Percentiles rank a stretch among this genome's conserved stretches.
Conservation (phyloP, 108 stramenopile genomes). For the Nitzschia inconspicua region DNA sequence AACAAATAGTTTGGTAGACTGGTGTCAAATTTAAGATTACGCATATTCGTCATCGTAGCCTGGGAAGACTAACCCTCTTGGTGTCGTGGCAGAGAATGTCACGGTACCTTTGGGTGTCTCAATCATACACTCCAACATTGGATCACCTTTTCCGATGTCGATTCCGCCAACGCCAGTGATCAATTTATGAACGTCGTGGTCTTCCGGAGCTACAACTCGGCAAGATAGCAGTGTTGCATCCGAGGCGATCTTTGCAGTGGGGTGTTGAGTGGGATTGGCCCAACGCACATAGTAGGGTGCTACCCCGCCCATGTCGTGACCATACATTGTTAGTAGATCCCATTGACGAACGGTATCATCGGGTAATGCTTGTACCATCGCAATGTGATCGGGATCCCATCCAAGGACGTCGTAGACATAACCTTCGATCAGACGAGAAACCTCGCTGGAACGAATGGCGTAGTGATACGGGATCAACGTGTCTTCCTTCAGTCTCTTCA, state of each 20-base stretch:
- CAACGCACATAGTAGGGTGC: slow-evolving; percentile 19
- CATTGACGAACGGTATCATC: slow-evolving; percentile 17
- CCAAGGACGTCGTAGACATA: slow-evolving; percentile 26
- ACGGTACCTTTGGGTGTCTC: slow-evolving; percentile 12
- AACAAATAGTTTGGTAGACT: no score
- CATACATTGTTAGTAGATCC: slow-evolving; percentile 27
- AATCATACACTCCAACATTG: slow-evolving; percentile 5
- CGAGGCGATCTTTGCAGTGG: slow-evolving; percentile 4
- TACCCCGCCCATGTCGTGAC: slow-evolving; percentile 20
- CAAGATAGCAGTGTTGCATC: neutral
- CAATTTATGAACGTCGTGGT: slow-evolving; percentile 20
- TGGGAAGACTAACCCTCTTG: slow-evolving; percentile 17
- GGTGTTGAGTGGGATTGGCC: slow-evolving; percentile 17
- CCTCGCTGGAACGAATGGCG: slow-evolving; percentile 22
- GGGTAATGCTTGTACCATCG: slow-evolving; percentile 16
- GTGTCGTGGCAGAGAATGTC: slow-evolving; percentile 4
- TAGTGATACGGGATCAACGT: slow-evolving; percentile 18
- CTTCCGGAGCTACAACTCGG: slow-evolving; percentile 2
- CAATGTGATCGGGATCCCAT: slow-evolving; percentile 27
- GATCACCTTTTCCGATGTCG: slow-evolving; percentile 1
- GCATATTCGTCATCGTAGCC: slow-evolving; percentile 2
- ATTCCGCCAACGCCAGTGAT: slow-evolving; percentile 19
- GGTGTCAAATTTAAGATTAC: neutral
- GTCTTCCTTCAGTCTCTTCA: neutral
- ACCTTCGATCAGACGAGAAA: slow-evolving; percentile 12